Base-by-base conservation (phyloP, 768 basidiomycete genomes). In the Rhodosporidiobolus sp. region DNA sequence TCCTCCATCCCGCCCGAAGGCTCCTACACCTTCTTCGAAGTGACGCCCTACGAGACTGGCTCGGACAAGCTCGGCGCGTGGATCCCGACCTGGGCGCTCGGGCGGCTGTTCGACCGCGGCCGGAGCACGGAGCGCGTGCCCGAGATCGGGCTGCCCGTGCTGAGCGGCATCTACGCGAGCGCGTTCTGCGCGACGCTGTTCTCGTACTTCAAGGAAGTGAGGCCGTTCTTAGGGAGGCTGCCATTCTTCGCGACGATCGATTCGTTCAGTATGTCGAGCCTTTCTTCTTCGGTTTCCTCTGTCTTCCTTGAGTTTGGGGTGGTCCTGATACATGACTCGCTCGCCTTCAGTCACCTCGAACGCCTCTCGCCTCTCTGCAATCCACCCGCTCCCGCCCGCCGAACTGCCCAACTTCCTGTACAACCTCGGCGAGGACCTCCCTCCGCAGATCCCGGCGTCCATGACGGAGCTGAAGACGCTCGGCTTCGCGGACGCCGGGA, bases 401-500 rank as follows among this genome's bases (percentile, higher is more conserved):
- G 69, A 78, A 45, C 61, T 80, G 1, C 80, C 80, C 6, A 80
- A 80, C 67, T 81, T 79, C 69, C 75, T 81, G 32, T 78, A 77
- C 56, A 73, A 72, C n/a, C 63, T 81, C 26, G 45, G 67, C 4
- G 78, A 72, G 32, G 59, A 70, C 12, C 69, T 32, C 67, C 38
- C 59, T 2, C 35, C 60, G 8, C 76, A 77, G 20, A 59, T 70
- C 19, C 78, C 79, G 6, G 57, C 48, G 19, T 55, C 69, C 20
- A 70, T 81, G n/a, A 74, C 78, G 16, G 57, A 76, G 26, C 63
- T 69, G 4, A 76, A 76, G 7, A 79, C 75, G 10, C 74, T 81
- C n/a, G 79, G 79, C 0, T 77, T 81, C 59, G 79, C 81, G 69
- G 80, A 81, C 65, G 80, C 80, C 10, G 80, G 80, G 32, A 78